Conservation (phyloP, 169 alveolate species). For the Plasmodium ovale region DNA sequence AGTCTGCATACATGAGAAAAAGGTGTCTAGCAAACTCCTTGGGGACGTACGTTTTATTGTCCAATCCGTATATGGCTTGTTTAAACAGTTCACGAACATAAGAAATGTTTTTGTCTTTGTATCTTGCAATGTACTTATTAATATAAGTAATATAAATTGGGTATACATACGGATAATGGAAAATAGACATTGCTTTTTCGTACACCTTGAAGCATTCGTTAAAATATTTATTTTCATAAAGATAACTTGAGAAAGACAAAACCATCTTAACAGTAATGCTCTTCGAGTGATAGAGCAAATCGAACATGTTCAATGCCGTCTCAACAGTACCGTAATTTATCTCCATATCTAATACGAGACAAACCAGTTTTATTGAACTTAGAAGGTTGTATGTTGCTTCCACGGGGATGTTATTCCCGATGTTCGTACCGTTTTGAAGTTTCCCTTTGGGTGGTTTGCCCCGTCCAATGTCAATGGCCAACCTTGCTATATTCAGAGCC, state of each 20-base stretch:
- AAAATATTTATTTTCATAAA: conserved; percentile 83
- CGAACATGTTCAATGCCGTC: conserved; percentile 35
- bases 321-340: conserved; percentile 67
- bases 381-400: conserved; percentile 5
- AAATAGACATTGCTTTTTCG: conserved; percentile 88
- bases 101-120: conserved; percentile 88
- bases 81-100: conserved; percentile 91
- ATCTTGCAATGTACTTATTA: conserved; percentile 85
- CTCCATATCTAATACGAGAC: conserved; percentile 60
- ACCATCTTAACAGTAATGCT: conserved; percentile 83
- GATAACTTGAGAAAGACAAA: conserved; percentile 82
- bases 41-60: conserved; percentile 78
- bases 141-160: conserved; percentile 89
- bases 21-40: conserved; percentile 83
- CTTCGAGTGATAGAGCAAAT: conserved; percentile 81
- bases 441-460: neutral
- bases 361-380: conserved; percentile 41
- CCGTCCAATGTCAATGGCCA: conserved; percentile 16
- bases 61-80: conserved; percentile 78
- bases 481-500: conserved; percentile 47
- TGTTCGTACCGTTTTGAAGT: neutral
- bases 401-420: neutral
- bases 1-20: conserved; percentile 89
- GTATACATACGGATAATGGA: conserved; percentile 90
- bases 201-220: conserved; percentile 90